phyloP scores from a whole-genome alignment of 164 flowering plant species.

The Vitis rotundifolia region DNA sequence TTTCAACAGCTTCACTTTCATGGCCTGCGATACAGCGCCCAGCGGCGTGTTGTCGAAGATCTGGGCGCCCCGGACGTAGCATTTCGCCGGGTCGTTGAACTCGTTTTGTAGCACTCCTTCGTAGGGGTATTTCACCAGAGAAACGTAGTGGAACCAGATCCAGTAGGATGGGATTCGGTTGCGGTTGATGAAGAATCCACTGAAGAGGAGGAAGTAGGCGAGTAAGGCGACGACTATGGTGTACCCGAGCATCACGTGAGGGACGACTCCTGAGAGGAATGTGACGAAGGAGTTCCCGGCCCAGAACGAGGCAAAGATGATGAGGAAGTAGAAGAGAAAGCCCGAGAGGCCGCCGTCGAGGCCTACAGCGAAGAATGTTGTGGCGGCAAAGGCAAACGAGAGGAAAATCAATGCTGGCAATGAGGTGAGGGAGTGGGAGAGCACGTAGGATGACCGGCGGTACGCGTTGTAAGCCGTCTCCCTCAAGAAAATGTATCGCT shows the following conservation, averaged over 20 bases:
- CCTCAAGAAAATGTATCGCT: slow-evolving; percentile 58
- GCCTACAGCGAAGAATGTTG: slow-evolving; percentile 51
- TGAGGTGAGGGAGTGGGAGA: slow-evolving; percentile 37
- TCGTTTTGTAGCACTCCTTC: slow-evolving; percentile 52
- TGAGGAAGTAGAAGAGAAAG: slow-evolving; percentile 44
- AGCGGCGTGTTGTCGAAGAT: slow-evolving; percentile 54
- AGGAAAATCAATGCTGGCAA: slow-evolving; percentile 39
- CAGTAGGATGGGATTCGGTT: slow-evolving; percentile 49
- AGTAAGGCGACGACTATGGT: slow-evolving; percentile 48
- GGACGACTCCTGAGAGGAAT: slow-evolving; percentile 53
- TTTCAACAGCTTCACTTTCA: slow-evolving; percentile 33
- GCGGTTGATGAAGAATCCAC: slow-evolving; percentile 56
- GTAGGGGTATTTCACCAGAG: slow-evolving; percentile 58
- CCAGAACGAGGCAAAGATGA: slow-evolving; percentile 56
- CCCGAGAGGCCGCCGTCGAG: slow-evolving; percentile 46
- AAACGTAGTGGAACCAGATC: slow-evolving; percentile 65
- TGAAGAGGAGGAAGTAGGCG: slow-evolving; percentile 51
- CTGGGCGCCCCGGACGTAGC: slow-evolving; percentile 45
- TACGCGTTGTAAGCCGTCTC: slow-evolving; percentile 59
- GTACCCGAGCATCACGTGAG: slow-evolving; percentile 54
- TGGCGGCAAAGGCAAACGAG: slow-evolving; percentile 36
- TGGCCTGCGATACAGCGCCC: slow-evolving; percentile 14
- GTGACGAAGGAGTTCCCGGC: slow-evolving; percentile 60
- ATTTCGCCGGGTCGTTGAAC: slow-evolving; percentile 33
- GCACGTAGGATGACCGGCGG: slow-evolving; percentile 45